Evolutionary conservation across 768 basidiomycete species (phyloP).

Genomic region (Gymnopilus junonius): DNA sequence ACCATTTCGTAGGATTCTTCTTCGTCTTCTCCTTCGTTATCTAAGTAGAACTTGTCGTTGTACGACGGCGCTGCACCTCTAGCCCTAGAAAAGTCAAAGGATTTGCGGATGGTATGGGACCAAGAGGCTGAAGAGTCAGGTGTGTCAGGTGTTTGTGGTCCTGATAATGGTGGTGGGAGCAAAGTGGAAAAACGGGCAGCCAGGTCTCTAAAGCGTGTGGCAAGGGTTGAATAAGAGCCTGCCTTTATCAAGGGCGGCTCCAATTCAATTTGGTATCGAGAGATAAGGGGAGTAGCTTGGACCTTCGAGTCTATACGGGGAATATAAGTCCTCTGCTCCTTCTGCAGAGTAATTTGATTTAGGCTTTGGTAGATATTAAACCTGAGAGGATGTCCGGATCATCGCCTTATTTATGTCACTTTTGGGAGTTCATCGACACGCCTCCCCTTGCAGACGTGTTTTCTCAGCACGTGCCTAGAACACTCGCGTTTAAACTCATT

Average conservation of each 20-base stretch:
- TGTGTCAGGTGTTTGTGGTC: neutral
- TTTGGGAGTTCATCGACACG: neutral
- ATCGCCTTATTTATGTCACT: neutral
- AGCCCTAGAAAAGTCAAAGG: neutral
- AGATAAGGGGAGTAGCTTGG: neutral
- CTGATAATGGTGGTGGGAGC: slow-evolving; percentile 6
- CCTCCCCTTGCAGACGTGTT: neutral
- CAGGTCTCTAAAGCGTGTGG: slow-evolving; percentile 4
- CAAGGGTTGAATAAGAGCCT: neutral
- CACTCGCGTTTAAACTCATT: too few relatives aligned
- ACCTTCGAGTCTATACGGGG: neutral
- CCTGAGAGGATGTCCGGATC: slow-evolving; percentile 1
- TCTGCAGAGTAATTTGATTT: neutral
- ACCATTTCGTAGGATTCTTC: slow-evolving; percentile 61
- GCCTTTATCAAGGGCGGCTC: slow-evolving; percentile 1
- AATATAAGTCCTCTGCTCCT: neutral
- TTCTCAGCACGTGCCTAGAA: slow-evolving; percentile 8
- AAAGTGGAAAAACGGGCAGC: slow-evolving; percentile 5
- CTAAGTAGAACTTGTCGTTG: neutral
- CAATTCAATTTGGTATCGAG: neutral
- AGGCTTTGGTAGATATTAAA: neutral
- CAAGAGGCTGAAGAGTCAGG: neutral
- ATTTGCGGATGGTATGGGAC: slow-evolving; percentile 1
- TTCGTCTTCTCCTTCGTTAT: slow-evolving; percentile 21
- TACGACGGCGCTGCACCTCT: neutral